A percentile compares a stretch with the other conserved stretches of the same genome.
Evolutionary conservation across 2,329 filamentous ascomycete genomes (phyloP).

Genomic region (Phoma herbarum): DNA sequence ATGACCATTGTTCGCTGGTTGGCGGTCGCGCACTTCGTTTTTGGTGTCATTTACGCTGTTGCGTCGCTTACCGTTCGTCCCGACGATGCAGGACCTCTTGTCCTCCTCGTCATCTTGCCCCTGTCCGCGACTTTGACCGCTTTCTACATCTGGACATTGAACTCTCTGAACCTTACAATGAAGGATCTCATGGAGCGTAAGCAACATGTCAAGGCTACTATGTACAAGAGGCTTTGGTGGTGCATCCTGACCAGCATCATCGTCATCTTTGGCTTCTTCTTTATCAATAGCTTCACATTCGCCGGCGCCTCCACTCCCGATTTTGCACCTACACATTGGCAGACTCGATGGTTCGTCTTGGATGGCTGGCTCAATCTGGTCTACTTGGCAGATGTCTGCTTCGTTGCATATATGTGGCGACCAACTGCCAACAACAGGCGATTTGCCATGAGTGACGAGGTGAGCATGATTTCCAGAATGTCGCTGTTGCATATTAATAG

Average conservation of each 20-base stretch:
- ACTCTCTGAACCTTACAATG: constrained; percentile 92
- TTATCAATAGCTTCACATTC: constrained; percentile 96
- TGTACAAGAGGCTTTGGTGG: constrained; percentile 99
- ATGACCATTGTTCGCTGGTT: constrained; percentile 95
- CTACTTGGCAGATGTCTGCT: constrained; percentile 91
- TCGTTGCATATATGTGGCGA: constrained; percentile 94
- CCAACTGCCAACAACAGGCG: constrained; percentile 95
- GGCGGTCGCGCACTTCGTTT: constrained; percentile 91
- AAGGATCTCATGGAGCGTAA: constrained; percentile 96
- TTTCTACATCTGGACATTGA: constrained; percentile 99
- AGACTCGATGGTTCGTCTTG: constrained; percentile 94
- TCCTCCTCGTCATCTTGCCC: constrained; percentile 91
- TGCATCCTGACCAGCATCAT: constrained; percentile 91
- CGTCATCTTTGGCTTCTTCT: constrained; percentile 98
- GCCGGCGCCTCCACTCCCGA: constrained; percentile 84
- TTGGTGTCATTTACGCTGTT: constrained; percentile 91
- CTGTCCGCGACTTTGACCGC: constrained; percentile 90
- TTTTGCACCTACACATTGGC: constrained; percentile 97
- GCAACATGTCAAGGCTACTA: constrained; percentile 88
- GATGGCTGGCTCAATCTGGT: constrained; percentile 98
- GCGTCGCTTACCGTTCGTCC: constrained; percentile 89
- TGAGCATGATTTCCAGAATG: constrained; percentile 46
- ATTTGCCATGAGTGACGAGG: constrained; percentile 98
- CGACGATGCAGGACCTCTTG: constrained; percentile 86
- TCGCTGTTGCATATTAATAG: constrained; percentile 40